Evolutionary conservation across 352 stramenopile species (phyloP), one percentile per base, ranked within the genome.

Genomic region (Globisporangium nagaii): DNA sequence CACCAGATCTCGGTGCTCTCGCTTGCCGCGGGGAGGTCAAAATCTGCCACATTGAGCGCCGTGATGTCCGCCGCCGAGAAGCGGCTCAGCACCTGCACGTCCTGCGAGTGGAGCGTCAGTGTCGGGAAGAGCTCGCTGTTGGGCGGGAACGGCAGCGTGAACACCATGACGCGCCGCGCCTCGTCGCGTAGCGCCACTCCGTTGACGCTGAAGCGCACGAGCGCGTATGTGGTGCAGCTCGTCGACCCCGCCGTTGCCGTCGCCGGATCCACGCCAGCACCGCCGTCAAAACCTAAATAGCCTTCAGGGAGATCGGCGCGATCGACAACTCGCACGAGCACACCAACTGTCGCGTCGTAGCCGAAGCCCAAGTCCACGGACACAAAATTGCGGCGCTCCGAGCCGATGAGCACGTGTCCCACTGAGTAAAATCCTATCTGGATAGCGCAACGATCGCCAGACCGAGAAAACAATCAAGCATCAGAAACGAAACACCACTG

Each of bases 361-460:
- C 70, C 68, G 56, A 78, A 90, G 15, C 77, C 74, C 5, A 59
- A 56, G 19, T 77, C 62, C 47, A 90, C 77, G 19, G 74, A 62
- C 39, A 85, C 60, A 43, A 90, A 86, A 20, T 61, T 67, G 13
- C 76, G 72, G 31, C 74, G 63, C 39, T 90, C 70, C 2, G 73
- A 75, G 1, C 79, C 77, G 17, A 90, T 62, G 13, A 95, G 66
- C 1, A 95, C 75, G 31, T 89, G 80, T 15, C 84, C 84, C 25
- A 83, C 79, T 8, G 82, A 92, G 58, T 90, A 90, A 54, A 88
- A 88, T 36, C 84, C 82, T 53, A 90, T 79, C 84, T 94, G 66
- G 19, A 47, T 36, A 34, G 19, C 15, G 17, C 36, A 53, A 41
- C 60, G 60, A 34, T 10, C 34, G 36, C 31, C 24, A 32, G 25